phyloP scores from a whole-genome alignment of 306 rosid genomes.

The Hippophae tibetana region DNA sequence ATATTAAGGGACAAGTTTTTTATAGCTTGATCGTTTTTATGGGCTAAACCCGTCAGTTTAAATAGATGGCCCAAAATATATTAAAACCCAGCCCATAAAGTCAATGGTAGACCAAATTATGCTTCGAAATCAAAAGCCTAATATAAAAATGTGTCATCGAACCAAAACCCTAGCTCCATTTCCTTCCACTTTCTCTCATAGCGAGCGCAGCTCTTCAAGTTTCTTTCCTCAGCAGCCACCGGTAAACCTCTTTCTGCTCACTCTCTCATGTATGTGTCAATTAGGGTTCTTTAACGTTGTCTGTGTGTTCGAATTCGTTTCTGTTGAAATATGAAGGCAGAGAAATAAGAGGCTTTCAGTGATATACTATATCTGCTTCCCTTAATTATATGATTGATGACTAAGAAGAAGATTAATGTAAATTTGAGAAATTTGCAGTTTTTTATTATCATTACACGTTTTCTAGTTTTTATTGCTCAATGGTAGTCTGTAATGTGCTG shows the following conservation, averaged over 20 bases:
- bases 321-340: not conserved
- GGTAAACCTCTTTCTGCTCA: constrained; percentile 6
- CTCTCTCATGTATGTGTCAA: not conserved
- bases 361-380: too few species aligned
- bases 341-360: not conserved
- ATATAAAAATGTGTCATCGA: not conserved
- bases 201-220: constrained; percentile 7
- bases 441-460: not conserved
- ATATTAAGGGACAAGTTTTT: too few species aligned
- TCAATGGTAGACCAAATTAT: too few species aligned
- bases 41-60: too few species aligned
- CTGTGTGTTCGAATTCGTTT: not conserved
- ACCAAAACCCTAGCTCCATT: constrained; percentile 15
- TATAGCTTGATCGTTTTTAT: too few species aligned
- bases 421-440: not conserved
- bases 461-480: not conserved
- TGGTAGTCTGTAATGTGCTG: too few species aligned
- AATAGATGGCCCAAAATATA: too few species aligned
- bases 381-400: not conserved
- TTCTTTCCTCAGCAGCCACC: not conserved
- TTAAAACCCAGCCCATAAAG: too few species aligned
- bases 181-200: not conserved
- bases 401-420: not conserved
- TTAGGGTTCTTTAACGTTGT: not conserved
- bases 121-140: not conserved